Conservation (phyloP, 1,284 basidiomycete genomes). For the Cutaneotrichosporon curvatum region DNA sequence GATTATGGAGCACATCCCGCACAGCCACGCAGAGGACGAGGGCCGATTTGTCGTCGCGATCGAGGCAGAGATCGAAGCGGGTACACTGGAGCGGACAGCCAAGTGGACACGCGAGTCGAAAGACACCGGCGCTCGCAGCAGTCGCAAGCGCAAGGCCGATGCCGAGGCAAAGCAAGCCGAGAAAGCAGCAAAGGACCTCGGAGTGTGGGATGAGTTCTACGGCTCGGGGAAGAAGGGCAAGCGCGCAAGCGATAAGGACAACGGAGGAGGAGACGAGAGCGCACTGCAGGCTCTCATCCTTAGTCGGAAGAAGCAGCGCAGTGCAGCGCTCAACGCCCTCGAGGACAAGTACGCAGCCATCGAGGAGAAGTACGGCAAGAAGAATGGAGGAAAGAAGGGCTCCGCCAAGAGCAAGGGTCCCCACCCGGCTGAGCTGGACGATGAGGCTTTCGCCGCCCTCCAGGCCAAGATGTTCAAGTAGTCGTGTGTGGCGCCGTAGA, state of each 20-base stretch:
- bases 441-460: conserved; percentile 40
- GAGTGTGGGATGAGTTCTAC: conserved; percentile 93
- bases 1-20: conserved; percentile 77
- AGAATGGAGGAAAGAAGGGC: conserved; percentile 24
- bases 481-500: too few relatives aligned
- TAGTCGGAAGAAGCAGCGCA: conserved; percentile 61
- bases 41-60: conserved; percentile 67
- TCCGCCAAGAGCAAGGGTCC: conserved; percentile 14
- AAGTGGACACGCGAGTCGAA: conserved; percentile 61
- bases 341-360: conserved; percentile 64
- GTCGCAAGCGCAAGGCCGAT: conserved; percentile 63
- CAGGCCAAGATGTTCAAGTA: conserved; percentile 38
- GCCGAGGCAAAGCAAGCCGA: conserved; percentile 82
- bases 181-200: conserved; percentile 72
- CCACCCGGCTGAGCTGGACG: conserved; percentile 34
- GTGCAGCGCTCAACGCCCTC: conserved; percentile 65
- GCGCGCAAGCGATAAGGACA: conserved; percentile 55
- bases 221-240: conserved; percentile 66
- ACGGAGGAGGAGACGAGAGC: conserved; percentile 56
- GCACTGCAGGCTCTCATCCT: conserved; percentile 74
- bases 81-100: conserved; percentile 55
- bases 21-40: conserved; percentile 74
- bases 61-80: conserved; percentile 57
- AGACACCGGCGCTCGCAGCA: conserved; percentile 67
- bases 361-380: conserved; percentile 24